Base-by-base conservation (phyloP, 163 green algal species). In the Scenedesmus sp. region DNA sequence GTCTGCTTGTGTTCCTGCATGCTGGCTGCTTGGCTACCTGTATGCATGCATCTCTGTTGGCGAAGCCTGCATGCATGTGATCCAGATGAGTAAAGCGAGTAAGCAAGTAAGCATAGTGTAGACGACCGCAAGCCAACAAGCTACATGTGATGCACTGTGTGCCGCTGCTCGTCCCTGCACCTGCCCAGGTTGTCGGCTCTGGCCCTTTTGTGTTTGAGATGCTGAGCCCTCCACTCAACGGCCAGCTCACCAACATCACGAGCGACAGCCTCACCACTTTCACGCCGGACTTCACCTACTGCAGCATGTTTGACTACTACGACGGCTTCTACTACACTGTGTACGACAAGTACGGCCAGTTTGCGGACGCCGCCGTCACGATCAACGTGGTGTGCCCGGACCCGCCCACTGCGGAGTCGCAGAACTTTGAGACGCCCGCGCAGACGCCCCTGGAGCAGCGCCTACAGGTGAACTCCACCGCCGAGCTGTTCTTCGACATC, bases 241-340 rank as follows among this genome's bases (percentile, higher is more conserved):
- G 86, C n/a, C 37, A 85, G 5, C n/a, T 90, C 30, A 90, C 86
- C 68, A 85, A 85, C 73, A 79, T 90, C 86, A 85, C 70, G 0
- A 43, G 9, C 22, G 86, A 51, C 16, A 72, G 86, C 3, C 18
- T 33, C 13, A 85, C 86, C 26, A 83, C 16, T 30, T 90, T 80
- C 86, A 85, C 46, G 6, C 86, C 86, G 18, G 49, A 90, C 35
- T 5, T 10, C 26, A 78, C 51, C 43, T 90, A 90, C 73, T 90
- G 86, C 70, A 85, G 65, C 49, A 78, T 90, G 70, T 85, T 85
- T 35, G 46, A 40, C 46, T 76, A 65, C 24, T 53, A 33, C 12
- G 86, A 90, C 20, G 73, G 70, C 70, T 85, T 90, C 70, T 90
- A 85, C 51, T 90, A 90, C 72, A 90, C 86, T 1, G 86, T 90